phyloP scores from a whole-genome alignment of 352 stramenopile species.

The Globisporangium uncinulatum region DNA sequence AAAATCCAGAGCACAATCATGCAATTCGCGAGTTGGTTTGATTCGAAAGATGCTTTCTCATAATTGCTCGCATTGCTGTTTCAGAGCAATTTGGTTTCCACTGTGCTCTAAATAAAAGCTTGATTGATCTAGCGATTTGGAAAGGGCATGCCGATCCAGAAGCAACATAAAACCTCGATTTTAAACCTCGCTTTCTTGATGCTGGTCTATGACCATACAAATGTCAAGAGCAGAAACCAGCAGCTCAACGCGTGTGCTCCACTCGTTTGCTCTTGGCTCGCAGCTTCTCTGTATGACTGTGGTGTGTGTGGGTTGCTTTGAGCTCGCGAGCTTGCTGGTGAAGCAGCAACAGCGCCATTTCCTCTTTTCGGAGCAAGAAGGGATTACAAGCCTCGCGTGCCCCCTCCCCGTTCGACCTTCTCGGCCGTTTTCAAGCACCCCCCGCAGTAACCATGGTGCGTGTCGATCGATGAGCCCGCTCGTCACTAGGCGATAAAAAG shows the following conservation, averaged over 20 bases:
- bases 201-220: slow-evolving; percentile 30
- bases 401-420: slow-evolving; percentile 14
- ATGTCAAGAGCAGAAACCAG: not conserved
- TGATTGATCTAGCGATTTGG: not conserved
- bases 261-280: slow-evolving; percentile 31
- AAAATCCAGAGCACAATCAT: not conserved
- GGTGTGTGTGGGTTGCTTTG: slow-evolving; percentile 12
- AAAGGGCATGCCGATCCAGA: slow-evolving; percentile 1
- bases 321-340: not conserved
- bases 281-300: slow-evolving; percentile 9
- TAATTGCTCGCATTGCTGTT: not conserved
- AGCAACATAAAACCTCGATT: not conserved
- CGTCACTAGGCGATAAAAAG: no score
- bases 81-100: not conserved
- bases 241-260: slow-evolving; percentile 37
- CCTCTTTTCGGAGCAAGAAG: slow-evolving; percentile 32
- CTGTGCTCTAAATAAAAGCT: not conserved
- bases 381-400: slow-evolving; percentile 9
- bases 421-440: slow-evolving; percentile 12
- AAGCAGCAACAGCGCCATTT: slow-evolving; percentile 23
- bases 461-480: not conserved
- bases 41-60: not conserved
- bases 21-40: not conserved
- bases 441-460: slow-evolving; percentile 50
- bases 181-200: slow-evolving; percentile 26